Evolutionary conservation across 106 monocot species (phyloP).

Genomic region (Allium sativum): DNA sequence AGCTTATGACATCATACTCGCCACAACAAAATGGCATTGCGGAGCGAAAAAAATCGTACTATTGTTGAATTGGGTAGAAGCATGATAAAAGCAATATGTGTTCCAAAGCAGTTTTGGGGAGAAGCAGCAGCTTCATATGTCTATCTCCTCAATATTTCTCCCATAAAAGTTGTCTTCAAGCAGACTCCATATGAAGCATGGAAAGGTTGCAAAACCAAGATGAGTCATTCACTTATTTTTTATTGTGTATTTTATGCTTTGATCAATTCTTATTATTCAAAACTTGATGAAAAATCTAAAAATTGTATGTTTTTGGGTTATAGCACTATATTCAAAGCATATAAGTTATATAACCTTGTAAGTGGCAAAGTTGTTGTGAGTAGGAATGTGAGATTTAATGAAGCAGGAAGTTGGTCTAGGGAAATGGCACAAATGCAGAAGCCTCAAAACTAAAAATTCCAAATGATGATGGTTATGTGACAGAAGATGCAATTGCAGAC

Average conservation of each 20-base stretch:
- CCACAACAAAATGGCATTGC: background rate
- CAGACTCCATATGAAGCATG: constrained; percentile 2
- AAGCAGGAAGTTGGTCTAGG: background rate
- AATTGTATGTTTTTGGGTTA: constrained; percentile 1
- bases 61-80: background rate
- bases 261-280: background rate
- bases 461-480: background rate
- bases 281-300: background rate
- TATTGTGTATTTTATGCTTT: background rate
- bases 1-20: background rate
- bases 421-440: background rate
- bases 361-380: background rate
- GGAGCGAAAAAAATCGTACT: background rate
- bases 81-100: background rate
- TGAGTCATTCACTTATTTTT: constrained; percentile 1
- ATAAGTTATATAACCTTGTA: background rate
- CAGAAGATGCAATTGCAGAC: background rate
- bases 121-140: background rate
- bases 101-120: background rate
- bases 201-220: background rate
- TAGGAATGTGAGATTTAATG: constrained; percentile 10
- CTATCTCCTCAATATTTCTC: background rate
- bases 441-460: background rate
- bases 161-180: background rate
- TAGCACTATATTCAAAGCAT: background rate